phyloP scores from a whole-genome alignment of 768 basidiomycete species.

The Zangia roseola region DNA sequence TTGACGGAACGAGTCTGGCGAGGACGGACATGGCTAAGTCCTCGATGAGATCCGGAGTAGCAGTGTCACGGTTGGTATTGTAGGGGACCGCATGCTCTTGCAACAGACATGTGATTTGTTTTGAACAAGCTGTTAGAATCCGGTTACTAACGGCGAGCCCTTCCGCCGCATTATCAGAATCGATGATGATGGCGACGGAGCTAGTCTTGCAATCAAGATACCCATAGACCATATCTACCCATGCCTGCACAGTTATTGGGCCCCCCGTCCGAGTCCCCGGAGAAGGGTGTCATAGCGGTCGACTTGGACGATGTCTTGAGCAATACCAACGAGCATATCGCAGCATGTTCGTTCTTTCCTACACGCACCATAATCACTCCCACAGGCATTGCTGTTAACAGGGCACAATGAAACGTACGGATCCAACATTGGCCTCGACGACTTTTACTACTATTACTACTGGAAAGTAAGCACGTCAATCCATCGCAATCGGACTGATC shows the following conservation, averaged over 20 bases:
- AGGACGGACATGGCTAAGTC: conserved; percentile 26
- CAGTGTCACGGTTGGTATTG: no score
- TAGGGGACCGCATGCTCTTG: no score
- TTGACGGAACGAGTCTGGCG: conserved; percentile 27
- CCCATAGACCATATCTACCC: conserved; percentile 4
- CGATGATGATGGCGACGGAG: no score
- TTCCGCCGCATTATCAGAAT: no score
- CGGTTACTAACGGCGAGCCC: no score
- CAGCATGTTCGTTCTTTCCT: conserved; percentile 43
- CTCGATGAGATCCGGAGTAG: no score
- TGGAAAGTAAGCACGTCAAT: conserved; percentile 54
- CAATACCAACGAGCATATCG: conserved; percentile 57
- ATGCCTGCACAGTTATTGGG: neutral
- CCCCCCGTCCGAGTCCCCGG: neutral
- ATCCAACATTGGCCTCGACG: conserved; percentile 49
- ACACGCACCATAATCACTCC: neutral
- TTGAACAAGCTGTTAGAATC: neutral
- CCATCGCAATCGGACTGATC: neutral
- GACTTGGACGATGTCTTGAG: conserved; percentile 71
- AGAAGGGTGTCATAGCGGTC: conserved; percentile 51
- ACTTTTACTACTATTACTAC: conserved; percentile 74
- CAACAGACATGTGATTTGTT: conserved; percentile 13
- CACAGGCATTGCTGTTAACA: conserved; percentile 23
- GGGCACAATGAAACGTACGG: conserved; percentile 68
- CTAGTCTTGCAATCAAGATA: conserved; percentile 1